phyloP scores from a whole-genome alignment of 192 early-diverging fungal genomes.

The Helicostylum pulchrum region DNA sequence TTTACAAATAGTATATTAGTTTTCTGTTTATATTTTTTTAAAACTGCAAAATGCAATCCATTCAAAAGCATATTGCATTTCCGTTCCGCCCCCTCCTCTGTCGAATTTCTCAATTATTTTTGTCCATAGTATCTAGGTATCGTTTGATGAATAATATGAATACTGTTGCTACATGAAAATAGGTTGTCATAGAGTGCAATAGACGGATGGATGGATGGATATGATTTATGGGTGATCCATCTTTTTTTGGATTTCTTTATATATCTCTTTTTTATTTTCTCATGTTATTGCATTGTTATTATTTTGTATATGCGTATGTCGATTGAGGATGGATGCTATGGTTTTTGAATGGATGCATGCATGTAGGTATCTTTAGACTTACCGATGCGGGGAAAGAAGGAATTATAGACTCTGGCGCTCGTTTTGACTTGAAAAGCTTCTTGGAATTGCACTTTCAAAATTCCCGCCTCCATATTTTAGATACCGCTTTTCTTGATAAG shows the following conservation, averaged over 20 bases:
- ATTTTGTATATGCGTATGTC: not conserved
- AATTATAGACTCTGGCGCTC: not conserved
- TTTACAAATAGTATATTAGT: not conserved
- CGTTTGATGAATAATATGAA: not conserved
- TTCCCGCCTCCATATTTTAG: not conserved
- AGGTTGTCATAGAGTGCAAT: not conserved
- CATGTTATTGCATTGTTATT: not conserved
- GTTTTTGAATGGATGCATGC: constrained; percentile 4
- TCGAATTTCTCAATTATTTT: not conserved
- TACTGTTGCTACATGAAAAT: too few relatives aligned
- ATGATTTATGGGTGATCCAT: not conserved
- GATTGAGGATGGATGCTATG: not conserved
- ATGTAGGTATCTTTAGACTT: constrained; percentile 7
- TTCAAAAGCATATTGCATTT: not conserved
- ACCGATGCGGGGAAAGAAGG: constrained; percentile 27
- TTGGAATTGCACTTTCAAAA: not conserved
- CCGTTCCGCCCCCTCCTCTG: not conserved
- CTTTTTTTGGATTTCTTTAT: not conserved
- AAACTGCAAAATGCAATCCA: not conserved
- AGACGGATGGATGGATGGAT: constrained; percentile 13
- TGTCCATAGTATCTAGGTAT: not conserved
- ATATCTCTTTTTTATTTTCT: not conserved
- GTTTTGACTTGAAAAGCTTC: constrained; percentile 3
- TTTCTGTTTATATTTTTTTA: not conserved
- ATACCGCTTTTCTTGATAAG: too few relatives aligned